Base-by-base conservation (phyloP, 2,329 filamentous ascomycete species). In the Colletotrichum coccodes region DNA sequence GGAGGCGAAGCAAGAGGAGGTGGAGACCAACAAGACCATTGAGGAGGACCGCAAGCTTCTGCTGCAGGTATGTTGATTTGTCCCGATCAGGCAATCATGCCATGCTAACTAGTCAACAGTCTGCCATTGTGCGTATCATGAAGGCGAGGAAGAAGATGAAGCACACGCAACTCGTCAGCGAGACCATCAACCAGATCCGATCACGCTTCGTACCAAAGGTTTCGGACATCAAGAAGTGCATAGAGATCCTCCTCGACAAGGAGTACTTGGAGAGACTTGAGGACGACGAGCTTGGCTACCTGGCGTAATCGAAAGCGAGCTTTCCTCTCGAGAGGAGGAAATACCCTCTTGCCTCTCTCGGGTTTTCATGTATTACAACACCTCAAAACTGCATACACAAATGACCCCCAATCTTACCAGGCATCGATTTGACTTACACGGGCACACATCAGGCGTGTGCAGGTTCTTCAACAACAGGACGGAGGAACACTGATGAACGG, bases 101-200 rank as follows among this genome's bases (percentile, higher is more conserved):
- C 57, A 21, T 23, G 38, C 76, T 80, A 75, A 81, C 72, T 49
- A 38, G 21, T n/a, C 38, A 38, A 32, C 64, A 99, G 95, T 98
- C 96, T 71, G 95, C 95, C 28, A 98, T 99, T 80, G 96, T 99
- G 65, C 94, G 96, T 77, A 98, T 99, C 84, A 99, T 99, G 96
- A 99, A 99, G 86, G 97, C 95, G 4, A 92, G 96, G 70, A 98
- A 99, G 90, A 94, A 92, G 84, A 97, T 98, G 94, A 98, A 98
- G 89, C 95, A 99, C 83, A 91, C 92, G 70, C 92, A 96, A 77
- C 91, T 99, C 14, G 94, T 99, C 62, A 92, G 94, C 77, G 96
- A 99, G 83, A 97, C 95, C 28, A 98, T 99, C 79, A 92, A 91
- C 77, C 96, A 98, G 81, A 98, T 99, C 80, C 94, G 93, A 79